A percentile compares a stretch with the other conserved stretches of the same genome.
phyloP scores from a whole-genome alignment of 2,329 filamentous ascomycete species.

The Zymoseptoria pseudotritici region DNA sequence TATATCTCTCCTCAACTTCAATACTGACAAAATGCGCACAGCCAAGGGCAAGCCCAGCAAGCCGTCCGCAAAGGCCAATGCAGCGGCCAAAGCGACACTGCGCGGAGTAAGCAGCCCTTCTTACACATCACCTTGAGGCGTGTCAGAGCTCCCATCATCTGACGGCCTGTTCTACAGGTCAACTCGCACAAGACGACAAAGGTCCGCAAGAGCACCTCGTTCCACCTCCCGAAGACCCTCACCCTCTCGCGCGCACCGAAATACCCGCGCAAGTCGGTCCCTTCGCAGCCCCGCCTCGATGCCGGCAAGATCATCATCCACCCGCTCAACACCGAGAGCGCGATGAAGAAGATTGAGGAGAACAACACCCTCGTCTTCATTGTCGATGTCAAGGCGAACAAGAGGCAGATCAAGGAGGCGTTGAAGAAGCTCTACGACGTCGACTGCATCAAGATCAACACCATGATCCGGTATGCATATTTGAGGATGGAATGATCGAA shows the following conservation, averaged over 20 bases:
- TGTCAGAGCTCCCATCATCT: slow-evolving; percentile 46
- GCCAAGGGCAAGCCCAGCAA: slow-evolving; percentile 47
- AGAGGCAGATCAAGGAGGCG: slow-evolving; percentile 97
- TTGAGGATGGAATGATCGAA: slow-evolving; percentile 7
- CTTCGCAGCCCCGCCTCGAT: slow-evolving; percentile 84
- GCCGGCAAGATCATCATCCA: slow-evolving; percentile 96
- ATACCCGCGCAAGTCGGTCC: slow-evolving; percentile 94
- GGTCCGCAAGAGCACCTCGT: slow-evolving; percentile 85
- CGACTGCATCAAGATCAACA: slow-evolving; percentile 98
- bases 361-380: slow-evolving; percentile 79
- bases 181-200: slow-evolving; percentile 84
- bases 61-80: slow-evolving; percentile 68
- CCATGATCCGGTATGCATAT: slow-evolving; percentile 73
- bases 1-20: slow-evolving; percentile 3
- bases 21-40: slow-evolving; percentile 29
- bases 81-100: slow-evolving; percentile 91
- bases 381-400: slow-evolving; percentile 72
- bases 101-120: slow-evolving; percentile 69
- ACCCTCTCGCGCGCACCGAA: slow-evolving; percentile 83
- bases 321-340: slow-evolving; percentile 98
- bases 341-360: slow-evolving; percentile 99
- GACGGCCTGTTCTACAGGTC: slow-evolving; percentile 50
- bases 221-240: slow-evolving; percentile 97
- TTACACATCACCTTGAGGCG: slow-evolving; percentile 34
- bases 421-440: slow-evolving; percentile 99